These are phyloP conservation scores for Aspergillus haitiensis DNA, from an alignment of 495 filamentous ascomycete genomes.

Conservation along the genomic window DNA sequence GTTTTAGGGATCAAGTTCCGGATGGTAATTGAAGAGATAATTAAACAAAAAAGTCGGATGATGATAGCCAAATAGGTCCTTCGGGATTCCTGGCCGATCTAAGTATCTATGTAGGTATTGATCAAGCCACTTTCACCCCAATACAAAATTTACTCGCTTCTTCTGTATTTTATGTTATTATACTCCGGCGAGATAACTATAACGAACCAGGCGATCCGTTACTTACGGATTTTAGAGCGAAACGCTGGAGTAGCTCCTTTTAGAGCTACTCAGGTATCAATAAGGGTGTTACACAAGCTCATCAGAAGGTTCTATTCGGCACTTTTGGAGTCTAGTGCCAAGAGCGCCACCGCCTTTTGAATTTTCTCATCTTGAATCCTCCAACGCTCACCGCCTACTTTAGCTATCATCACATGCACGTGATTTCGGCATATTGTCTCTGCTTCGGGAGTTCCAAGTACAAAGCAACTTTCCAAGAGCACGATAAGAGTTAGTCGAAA, in stretches of 20 bases:
- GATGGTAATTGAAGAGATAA: neutral
- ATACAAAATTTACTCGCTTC: too few relatives aligned
- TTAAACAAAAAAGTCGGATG: neutral
- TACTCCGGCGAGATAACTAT: too few relatives aligned
- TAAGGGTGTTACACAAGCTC: neutral
- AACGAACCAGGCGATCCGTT: too few relatives aligned
- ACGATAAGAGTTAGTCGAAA: too few relatives aligned
- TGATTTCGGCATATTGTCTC: neutral
- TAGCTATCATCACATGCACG: neutral
- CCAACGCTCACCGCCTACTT: slow-evolving; percentile 5
- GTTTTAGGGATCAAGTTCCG: neutral
- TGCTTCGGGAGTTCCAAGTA: too few relatives aligned
- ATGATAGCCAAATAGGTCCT: neutral
- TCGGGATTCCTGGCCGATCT: neutral
- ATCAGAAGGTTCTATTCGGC: neutral
- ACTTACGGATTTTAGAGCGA: too few relatives aligned
- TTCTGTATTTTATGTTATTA: too few relatives aligned
- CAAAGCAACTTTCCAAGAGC: too few relatives aligned
- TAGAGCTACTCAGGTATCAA: slow-evolving; percentile 8
- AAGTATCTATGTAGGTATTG: too few relatives aligned
- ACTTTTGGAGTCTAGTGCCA: neutral
- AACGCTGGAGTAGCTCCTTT: too few relatives aligned
- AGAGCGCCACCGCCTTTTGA: slow-evolving; percentile 4
- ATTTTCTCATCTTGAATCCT: neutral
- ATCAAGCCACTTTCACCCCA: too few relatives aligned